These are phyloP conservation scores for Penicillium desertorum DNA, from an alignment of 495 filamentous ascomycete genomes.

Conservation along the genomic window DNA sequence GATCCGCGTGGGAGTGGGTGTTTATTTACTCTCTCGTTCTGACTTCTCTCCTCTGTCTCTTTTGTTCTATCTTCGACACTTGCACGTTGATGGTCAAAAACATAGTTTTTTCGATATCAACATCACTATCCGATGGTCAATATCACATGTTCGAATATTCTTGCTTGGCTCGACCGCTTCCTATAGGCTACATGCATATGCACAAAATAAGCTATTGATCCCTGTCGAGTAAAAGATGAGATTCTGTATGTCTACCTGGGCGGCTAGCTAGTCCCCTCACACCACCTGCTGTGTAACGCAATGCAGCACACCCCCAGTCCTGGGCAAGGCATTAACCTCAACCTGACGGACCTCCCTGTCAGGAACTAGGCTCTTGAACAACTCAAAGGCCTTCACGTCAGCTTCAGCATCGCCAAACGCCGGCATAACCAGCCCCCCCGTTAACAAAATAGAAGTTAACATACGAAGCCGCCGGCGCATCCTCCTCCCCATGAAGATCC, in stretches of 20 bases:
- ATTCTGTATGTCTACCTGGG: not conserved
- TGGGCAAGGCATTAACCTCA: slow-evolving; percentile 29
- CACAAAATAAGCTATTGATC: not conserved
- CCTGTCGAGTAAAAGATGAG: slow-evolving; percentile 3
- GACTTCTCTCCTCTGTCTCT: slow-evolving; percentile 2
- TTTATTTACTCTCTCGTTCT: not conserved
- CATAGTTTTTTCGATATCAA: not conserved
- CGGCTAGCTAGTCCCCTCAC: slow-evolving; percentile 9
- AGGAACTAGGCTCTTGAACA: slow-evolving; percentile 25
- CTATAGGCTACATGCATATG: not conserved
- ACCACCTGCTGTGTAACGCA: slow-evolving; percentile 39
- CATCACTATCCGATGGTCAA: not conserved
- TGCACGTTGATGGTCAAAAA: not conserved
- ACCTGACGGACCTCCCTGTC: slow-evolving; percentile 30
- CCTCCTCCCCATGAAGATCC: slow-evolving; percentile 25
- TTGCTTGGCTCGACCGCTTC: not conserved
- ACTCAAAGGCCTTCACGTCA: slow-evolving; percentile 30
- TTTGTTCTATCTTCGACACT: not conserved
- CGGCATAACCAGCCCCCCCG: slow-evolving; percentile 36
- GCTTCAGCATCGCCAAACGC: slow-evolving; percentile 32
- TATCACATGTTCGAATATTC: not conserved
- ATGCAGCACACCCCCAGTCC: slow-evolving; percentile 36
- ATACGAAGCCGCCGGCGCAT: slow-evolving; percentile 31
- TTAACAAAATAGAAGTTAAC: slow-evolving; percentile 43
- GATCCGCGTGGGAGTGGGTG: not conserved